Conservation (phyloP, 192 early-diverging fungal species). For the Dissophora ornata region DNA sequence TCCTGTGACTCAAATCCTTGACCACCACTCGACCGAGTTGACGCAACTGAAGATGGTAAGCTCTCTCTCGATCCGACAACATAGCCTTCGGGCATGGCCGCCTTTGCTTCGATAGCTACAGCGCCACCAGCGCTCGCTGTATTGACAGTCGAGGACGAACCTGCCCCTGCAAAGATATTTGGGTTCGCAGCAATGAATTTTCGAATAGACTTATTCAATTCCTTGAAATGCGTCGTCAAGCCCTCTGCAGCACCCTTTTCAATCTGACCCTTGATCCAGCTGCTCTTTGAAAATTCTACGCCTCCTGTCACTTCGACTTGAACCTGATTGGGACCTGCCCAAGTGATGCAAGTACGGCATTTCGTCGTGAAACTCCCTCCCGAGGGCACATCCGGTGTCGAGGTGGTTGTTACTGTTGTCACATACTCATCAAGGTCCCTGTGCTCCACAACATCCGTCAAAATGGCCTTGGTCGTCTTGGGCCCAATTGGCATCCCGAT, state of each 20-base stretch:
- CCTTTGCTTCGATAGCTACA: too few relatives aligned
- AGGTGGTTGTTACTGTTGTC: slow-evolving; percentile 60
- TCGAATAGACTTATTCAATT: slow-evolving; percentile 47
- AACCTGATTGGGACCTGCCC: slow-evolving; percentile 54
- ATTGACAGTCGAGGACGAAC: too few relatives aligned
- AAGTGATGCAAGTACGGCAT: slow-evolving; percentile 64
- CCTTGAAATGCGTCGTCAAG: slow-evolving; percentile 56
- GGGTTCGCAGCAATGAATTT: slow-evolving; percentile 58
- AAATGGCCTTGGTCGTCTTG: slow-evolving; percentile 53
- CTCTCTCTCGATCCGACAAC: too few relatives aligned
- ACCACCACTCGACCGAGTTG: neutral
- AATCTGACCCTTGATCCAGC: slow-evolving; percentile 68
- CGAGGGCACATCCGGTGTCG: slow-evolving; percentile 68
- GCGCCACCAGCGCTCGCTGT: too few relatives aligned
- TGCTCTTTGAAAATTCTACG: slow-evolving; percentile 63
- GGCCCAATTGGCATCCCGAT: slow-evolving; percentile 48
- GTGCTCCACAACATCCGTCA: slow-evolving; percentile 59
- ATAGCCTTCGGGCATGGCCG: too few relatives aligned
- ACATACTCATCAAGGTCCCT: slow-evolving; percentile 58
- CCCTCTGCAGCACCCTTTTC: slow-evolving; percentile 64
- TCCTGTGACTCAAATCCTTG: neutral
- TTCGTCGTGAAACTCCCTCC: slow-evolving; percentile 63
- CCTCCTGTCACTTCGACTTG: slow-evolving; percentile 57
- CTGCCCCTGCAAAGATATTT: slow-evolving; percentile 41
- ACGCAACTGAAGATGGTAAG: too few relatives aligned